These are phyloP conservation scores for Mesembryanthemum crystallinum DNA, from an alignment of 148 eudicot genomes.

Conservation along the genomic window DNA sequence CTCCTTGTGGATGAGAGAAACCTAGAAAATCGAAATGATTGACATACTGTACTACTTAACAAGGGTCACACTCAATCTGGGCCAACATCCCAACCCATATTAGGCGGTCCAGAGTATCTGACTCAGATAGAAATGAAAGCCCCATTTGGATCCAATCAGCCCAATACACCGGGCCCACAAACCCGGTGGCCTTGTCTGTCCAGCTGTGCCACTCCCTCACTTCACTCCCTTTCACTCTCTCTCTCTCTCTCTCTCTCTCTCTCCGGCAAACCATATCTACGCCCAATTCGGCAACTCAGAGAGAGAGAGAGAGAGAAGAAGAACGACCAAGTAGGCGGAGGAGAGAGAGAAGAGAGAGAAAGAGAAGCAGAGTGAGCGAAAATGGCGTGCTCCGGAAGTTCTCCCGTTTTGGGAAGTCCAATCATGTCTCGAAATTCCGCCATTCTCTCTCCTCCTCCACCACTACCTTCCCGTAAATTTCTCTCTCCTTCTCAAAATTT, in stretches of 20 bases:
- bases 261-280: neutral
- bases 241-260: slow-evolving; percentile 1
- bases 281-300: slow-evolving; percentile 3
- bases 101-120: too few species aligned
- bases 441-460: slow-evolving; percentile 25
- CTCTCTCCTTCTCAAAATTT: slow-evolving; percentile 5
- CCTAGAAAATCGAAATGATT: too few species aligned
- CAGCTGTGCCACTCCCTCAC: slow-evolving; percentile 10
- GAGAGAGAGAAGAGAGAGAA: too few species aligned
- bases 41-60: too few species aligned
- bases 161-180: neutral
- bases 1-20: too few species aligned
- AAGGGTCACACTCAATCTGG: too few species aligned
- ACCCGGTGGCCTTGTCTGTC: neutral
- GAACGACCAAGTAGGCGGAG: neutral
- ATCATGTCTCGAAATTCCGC: slow-evolving; percentile 22
- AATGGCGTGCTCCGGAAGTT: slow-evolving; percentile 32
- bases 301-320: slow-evolving; percentile 7
- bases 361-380: neutral
- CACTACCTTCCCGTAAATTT: neutral
- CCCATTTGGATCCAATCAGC: too few species aligned
- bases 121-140: too few species aligned
- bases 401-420: slow-evolving; percentile 24
- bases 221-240: neutral
- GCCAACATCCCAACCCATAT: neutral